phyloP scores from a whole-genome alignment of 2,329 filamentous ascomycete genomes.

The Paecilomyces sp. region DNA sequence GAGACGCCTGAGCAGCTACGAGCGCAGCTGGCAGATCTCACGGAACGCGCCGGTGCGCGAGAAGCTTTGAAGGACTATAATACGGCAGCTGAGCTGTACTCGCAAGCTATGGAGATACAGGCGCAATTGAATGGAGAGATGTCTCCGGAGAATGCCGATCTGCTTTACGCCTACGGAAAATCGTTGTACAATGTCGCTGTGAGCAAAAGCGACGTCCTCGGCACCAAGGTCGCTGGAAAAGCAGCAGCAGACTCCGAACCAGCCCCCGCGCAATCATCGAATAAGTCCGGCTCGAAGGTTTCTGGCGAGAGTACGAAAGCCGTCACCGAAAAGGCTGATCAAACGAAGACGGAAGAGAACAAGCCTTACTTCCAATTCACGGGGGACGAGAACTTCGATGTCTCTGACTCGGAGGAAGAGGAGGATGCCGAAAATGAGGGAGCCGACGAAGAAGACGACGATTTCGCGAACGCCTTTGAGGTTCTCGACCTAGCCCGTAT shows the following conservation, averaged over 20 bases:
- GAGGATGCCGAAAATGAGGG: constrained; percentile 38
- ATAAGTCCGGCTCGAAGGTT: constrained; percentile 15
- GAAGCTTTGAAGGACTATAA: constrained; percentile 87
- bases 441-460: constrained; percentile 56
- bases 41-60: constrained; percentile 71
- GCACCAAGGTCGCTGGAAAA: constrained; percentile 63
- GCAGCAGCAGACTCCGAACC: constrained; percentile 50
- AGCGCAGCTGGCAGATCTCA: constrained; percentile 68
- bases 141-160: constrained; percentile 80
- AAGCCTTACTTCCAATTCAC: constrained; percentile 82
- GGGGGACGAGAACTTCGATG: constrained; percentile 88
- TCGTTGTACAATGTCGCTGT: constrained; percentile 91
- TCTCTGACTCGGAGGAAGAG: constrained; percentile 54
- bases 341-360: constrained; percentile 13
- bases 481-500: constrained; percentile 57
- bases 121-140: constrained; percentile 89
- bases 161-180: constrained; percentile 90
- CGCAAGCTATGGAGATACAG: constrained; percentile 81
- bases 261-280: constrained; percentile 31
- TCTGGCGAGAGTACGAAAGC: constrained; percentile 16
- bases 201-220: constrained; percentile 88
- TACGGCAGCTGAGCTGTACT: constrained; percentile 79
- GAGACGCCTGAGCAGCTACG: constrained; percentile 33
- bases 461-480: constrained; percentile 58
- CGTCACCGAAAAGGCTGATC: constrained; percentile 10